phyloP scores from a whole-genome alignment of 352 stramenopile genomes.

The Phytophthora multivora region DNA sequence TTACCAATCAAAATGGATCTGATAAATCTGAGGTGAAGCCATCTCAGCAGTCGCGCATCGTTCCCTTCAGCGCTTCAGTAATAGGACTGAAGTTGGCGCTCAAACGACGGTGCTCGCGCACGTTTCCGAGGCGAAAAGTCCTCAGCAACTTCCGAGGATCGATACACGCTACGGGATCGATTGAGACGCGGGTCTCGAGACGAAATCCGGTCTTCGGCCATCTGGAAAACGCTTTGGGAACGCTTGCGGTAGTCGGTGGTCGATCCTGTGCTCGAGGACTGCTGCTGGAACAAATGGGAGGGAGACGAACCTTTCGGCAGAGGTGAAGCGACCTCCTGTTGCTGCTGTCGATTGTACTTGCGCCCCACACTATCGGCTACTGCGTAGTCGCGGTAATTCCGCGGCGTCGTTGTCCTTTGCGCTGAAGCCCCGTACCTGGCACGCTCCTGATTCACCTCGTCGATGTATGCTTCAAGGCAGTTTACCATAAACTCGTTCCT shows the following conservation, averaged over 20 bases:
- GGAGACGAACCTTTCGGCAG: slow-evolving; percentile 8
- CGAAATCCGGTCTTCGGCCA: slow-evolving; percentile 9
- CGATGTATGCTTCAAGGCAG: slow-evolving; percentile 42
- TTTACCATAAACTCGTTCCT: slow-evolving; percentile 43
- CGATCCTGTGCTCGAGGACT: background rate
- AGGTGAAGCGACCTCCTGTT: background rate
- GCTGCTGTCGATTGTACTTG: slow-evolving; percentile 8
- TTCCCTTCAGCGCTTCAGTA: slow-evolving; percentile 9
- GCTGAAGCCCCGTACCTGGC: slow-evolving; percentile 5
- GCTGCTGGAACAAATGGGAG: slow-evolving; percentile 14
- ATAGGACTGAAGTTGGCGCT: slow-evolving; percentile 14
- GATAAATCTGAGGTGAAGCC: slow-evolving; percentile 27
- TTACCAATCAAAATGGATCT: slow-evolving; percentile 23
- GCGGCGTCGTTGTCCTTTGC: slow-evolving; percentile 7
- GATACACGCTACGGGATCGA: slow-evolving; percentile 39
- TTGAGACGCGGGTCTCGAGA: slow-evolving; percentile 28
- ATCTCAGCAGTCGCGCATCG: slow-evolving; percentile 25
- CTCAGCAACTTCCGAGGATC: slow-evolving; percentile 20
- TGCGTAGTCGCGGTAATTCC: slow-evolving; percentile 18
- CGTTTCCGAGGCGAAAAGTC: slow-evolving; percentile 34
- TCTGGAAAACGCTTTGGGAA: slow-evolving; percentile 36
- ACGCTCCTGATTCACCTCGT: slow-evolving; percentile 34
- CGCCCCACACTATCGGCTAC: slow-evolving; percentile 12
- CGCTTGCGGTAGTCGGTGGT: slow-evolving; percentile 27
- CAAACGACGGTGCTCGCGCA: slow-evolving; percentile 28